A percentile compares a stretch with the other conserved stretches of the same genome.
phyloP scores from a whole-genome alignment of 129 eudicot species.

The Chrysanthemum lavandulifolium region DNA sequence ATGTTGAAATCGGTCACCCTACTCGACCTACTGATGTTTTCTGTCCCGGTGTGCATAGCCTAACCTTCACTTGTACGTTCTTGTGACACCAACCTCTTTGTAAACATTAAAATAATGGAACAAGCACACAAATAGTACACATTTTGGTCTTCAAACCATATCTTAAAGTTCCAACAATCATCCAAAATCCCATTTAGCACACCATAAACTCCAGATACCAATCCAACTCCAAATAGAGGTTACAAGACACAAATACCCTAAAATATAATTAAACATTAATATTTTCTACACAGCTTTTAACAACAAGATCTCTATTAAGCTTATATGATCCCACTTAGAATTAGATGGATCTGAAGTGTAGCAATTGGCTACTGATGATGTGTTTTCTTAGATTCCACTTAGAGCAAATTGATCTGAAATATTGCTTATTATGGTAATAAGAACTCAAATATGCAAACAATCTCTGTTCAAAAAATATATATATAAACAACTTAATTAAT shows the following conservation, averaged over 20 bases:
- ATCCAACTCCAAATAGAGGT: conserved; percentile 30
- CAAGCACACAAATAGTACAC: conserved; percentile 66
- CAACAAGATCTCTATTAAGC: conserved; percentile 45
- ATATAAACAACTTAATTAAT: no score
- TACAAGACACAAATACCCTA: conserved; percentile 49
- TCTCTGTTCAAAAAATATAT: no score
- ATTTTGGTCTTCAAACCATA: conserved; percentile 92
- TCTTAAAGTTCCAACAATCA: conserved; percentile 70
- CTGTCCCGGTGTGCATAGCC: no score
- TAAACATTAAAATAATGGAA: conserved; percentile 63
- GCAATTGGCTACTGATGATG: no score
- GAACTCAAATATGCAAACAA: no score
- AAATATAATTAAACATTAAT: conserved; percentile 35
- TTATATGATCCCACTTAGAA: conserved; percentile 62
- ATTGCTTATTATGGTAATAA: no score
- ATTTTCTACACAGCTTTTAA: conserved; percentile 42
- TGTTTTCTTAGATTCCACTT: no score
- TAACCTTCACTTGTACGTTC: conserved; percentile 56
- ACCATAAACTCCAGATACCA: conserved; percentile 59
- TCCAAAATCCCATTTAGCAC: conserved; percentile 71
- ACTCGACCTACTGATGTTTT: no score
- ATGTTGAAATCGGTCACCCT: no score
- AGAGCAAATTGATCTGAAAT: no score
- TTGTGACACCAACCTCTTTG: conserved; percentile 39
- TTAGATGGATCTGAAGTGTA: background rate